Percentiles rank a stretch among this genome's conserved stretches.
These are phyloP conservation scores for Wickerhamiella galacta DNA, from an alignment of 805 yeast genomes.

Conservation along the genomic window DNA sequence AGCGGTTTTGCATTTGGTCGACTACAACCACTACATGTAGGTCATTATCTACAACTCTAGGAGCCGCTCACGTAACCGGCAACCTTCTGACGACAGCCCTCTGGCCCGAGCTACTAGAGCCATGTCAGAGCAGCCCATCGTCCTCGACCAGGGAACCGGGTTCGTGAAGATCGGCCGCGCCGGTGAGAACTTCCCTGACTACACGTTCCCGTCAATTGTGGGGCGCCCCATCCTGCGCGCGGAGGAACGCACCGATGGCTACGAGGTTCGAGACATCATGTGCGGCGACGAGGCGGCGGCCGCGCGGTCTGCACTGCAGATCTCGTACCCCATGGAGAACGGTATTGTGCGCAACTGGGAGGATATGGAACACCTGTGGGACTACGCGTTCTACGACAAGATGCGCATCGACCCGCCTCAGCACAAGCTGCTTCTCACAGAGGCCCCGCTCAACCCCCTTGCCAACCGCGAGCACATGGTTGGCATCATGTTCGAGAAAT, in stretches of 20 bases:
- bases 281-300: slow-evolving; percentile 92
- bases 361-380: slow-evolving; percentile 97
- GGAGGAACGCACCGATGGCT: slow-evolving; percentile 67
- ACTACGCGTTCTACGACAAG: slow-evolving; percentile 84
- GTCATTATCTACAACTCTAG: no score
- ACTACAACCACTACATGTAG: no score
- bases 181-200: slow-evolving; percentile 92
- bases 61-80: no score
- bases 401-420: slow-evolving; percentile 60
- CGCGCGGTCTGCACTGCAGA: slow-evolving; percentile 75
- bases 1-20: no score
- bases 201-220: slow-evolving; percentile 91
- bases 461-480: slow-evolving; percentile 84
- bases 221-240: slow-evolving; percentile 96
- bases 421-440: slow-evolving; percentile 73
- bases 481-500: slow-evolving; percentile 82
- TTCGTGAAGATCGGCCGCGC: slow-evolving; percentile 95
- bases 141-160: slow-evolving; percentile 98
- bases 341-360: slow-evolving; percentile 97
- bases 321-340: slow-evolving; percentile 97
- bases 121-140: slow-evolving; percentile 24
- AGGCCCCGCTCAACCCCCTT: slow-evolving; percentile 95
- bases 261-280: slow-evolving; percentile 89
- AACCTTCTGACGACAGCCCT: no score
- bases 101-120: not conserved